These are phyloP conservation scores for Mucor lusitanicus DNA, from an alignment of 371 early-diverging fungal genomes.

Conservation along the genomic window DNA sequence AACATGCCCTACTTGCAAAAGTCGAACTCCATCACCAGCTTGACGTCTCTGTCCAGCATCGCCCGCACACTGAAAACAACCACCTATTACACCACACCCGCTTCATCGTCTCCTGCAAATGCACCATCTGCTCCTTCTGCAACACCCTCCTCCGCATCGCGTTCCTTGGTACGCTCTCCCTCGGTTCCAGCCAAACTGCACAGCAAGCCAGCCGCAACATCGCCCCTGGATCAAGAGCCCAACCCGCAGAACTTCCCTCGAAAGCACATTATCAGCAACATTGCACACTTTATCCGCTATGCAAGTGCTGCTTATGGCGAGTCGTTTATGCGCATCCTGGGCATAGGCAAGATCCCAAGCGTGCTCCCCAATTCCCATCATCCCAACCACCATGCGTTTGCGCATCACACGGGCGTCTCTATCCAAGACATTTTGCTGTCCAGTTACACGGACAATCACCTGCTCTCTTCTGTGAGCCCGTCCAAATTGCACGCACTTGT, in stretches of 20 bases:
- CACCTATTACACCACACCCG: conserved; percentile 16
- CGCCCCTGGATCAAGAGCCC: conserved; percentile 27
- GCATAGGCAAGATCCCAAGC: conserved; percentile 67
- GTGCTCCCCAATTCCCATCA: conserved; percentile 50
- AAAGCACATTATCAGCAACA: conserved; percentile 67
- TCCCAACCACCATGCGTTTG: conserved; percentile 74
- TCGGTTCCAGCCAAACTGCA: conserved; percentile 14
- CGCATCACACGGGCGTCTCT: conserved; percentile 67
- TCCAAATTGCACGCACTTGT: conserved; percentile 76
- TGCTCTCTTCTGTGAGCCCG: conserved; percentile 29
- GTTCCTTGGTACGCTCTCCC: conserved; percentile 23
- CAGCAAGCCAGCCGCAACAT: background rate
- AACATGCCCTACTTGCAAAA: conserved; percentile 15
- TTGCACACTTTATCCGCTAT: conserved; percentile 76
- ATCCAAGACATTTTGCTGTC: conserved; percentile 68
- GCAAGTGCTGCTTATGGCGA: conserved; percentile 83
- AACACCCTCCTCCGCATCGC: conserved; percentile 3
- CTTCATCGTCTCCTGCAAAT: conserved; percentile 4
- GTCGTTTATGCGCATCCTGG: conserved; percentile 82
- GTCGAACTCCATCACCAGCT: conserved; percentile 34
- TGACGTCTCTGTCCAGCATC: conserved; percentile 36
- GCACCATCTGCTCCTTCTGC: conserved; percentile 4
- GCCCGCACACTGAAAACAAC: conserved; percentile 38
- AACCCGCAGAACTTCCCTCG: conserved; percentile 56
- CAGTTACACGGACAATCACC: conserved; percentile 55